phyloP scores from a whole-genome alignment of 2,329 filamentous ascomycete genomes.

The Cladophialophora bantiana region DNA sequence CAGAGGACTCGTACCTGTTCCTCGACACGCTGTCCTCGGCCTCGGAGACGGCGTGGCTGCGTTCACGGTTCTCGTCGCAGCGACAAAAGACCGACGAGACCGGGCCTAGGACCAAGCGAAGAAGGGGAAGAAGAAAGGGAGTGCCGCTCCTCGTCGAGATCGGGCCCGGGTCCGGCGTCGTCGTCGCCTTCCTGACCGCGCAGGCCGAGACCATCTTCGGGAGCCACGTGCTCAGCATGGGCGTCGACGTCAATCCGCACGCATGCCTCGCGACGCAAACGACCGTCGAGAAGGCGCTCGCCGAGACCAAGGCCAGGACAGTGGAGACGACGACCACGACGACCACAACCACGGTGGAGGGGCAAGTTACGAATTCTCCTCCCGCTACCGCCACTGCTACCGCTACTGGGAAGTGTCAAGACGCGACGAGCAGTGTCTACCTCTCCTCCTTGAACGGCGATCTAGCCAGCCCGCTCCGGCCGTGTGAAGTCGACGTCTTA shows the following conservation, averaged over 20 bases:
- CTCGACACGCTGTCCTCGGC: constrained; percentile 85
- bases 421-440: constrained; percentile 51
- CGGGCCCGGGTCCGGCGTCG: constrained; percentile 89
- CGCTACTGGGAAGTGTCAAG: not conserved
- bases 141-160: constrained; percentile 79
- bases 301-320: constrained; percentile 41
- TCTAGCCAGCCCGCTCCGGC: constrained; percentile 67
- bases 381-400: too few species aligned
- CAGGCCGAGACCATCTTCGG: constrained; percentile 77
- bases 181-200: constrained; percentile 85
- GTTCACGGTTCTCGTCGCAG: constrained; percentile 61
- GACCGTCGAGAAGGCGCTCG: constrained; percentile 67
- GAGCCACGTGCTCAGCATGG: constrained; percentile 71
- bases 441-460: constrained; percentile 75
- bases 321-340: not conserved
- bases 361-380: not conserved
- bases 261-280: constrained; percentile 77
- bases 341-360: not conserved
- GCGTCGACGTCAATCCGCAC: constrained; percentile 83
- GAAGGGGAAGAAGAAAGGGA: not conserved
- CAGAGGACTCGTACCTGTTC: constrained; percentile 93
- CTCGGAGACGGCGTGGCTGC: constrained; percentile 73
- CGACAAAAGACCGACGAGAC: not conserved
- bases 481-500: constrained; percentile 75
- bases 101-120: not conserved